A percentile compares a stretch with the other conserved stretches of the same genome.
Conservation (phyloP, 257 asterid species). For the Solanum gandarillasii region DNA sequence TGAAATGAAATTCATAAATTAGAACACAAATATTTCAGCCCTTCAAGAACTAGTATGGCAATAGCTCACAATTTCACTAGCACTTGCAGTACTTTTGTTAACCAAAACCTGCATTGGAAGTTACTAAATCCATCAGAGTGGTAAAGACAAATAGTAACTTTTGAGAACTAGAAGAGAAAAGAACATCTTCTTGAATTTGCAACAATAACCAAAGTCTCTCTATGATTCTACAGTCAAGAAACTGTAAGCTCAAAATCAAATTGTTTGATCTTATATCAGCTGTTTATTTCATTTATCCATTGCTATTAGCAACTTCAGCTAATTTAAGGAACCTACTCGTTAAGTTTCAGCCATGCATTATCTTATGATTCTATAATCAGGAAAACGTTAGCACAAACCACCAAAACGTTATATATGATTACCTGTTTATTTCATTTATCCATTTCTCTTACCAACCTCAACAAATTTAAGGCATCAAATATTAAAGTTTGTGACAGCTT, state of each 20-base stretch:
- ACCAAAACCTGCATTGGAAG: slow-evolving; percentile 78
- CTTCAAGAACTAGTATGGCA: background rate
- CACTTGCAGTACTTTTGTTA: slow-evolving; percentile 93
- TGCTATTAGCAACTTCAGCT: background rate
- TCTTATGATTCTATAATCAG: background rate
- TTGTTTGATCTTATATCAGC: background rate
- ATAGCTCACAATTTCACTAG: slow-evolving; percentile 93
- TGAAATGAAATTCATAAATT: slow-evolving; percentile 23
- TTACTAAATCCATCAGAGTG: background rate
- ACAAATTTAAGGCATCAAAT: background rate
- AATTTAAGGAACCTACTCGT: background rate
- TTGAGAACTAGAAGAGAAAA: background rate
- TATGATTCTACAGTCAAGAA: background rate
- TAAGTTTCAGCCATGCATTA: background rate
- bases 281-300: background rate
- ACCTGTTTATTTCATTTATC: background rate
- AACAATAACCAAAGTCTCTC: background rate
- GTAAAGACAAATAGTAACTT: background rate
- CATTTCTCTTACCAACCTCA: background rate
- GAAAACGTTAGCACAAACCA: background rate
- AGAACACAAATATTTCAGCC: background rate
- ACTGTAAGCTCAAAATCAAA: background rate
- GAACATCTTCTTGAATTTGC: background rate
- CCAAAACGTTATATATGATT: background rate
- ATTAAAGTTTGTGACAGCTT: background rate